A percentile compares a stretch with the other conserved stretches of the same genome.
phyloP scores from a whole-genome alignment of 2,329 filamentous ascomycete genomes.

The Aureobasidium sp. region DNA sequence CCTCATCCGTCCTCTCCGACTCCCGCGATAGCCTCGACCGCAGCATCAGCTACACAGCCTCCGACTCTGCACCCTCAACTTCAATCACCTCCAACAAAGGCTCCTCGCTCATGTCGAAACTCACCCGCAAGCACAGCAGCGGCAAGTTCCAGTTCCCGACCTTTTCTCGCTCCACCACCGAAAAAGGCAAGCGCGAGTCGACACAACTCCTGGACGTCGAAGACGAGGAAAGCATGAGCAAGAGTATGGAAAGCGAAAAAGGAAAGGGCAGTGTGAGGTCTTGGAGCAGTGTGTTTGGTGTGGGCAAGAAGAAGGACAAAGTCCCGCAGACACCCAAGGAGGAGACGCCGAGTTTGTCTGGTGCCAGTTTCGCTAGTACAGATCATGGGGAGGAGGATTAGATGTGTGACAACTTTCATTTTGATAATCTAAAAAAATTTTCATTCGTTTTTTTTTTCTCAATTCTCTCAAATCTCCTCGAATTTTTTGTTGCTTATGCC shows the following conservation, averaged over 20 bases:
- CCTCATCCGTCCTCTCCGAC: slow-evolving; percentile 25
- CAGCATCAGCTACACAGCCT: slow-evolving; percentile 30
- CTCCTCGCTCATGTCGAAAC: slow-evolving; percentile 42
- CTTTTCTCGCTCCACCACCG: slow-evolving; percentile 32
- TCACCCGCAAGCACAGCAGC: slow-evolving; percentile 41
- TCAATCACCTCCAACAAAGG: slow-evolving; percentile 24
- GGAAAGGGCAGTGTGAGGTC: slow-evolving; percentile 33
- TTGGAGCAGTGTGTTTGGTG: slow-evolving; percentile 40
- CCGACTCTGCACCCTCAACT: slow-evolving; percentile 21
- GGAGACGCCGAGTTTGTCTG: slow-evolving; percentile 41
- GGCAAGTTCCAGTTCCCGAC: slow-evolving; percentile 37
- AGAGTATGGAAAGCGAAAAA: slow-evolving; percentile 28
- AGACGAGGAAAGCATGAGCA: slow-evolving; percentile 29
- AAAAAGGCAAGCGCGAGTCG: slow-evolving; percentile 19
- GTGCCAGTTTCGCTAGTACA: slow-evolving; percentile 35
- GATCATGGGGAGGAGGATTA: slow-evolving; percentile 3
- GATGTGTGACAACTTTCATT: neutral
- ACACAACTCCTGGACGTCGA: slow-evolving; percentile 26
- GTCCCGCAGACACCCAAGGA: slow-evolving; percentile 39
- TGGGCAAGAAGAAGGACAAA: slow-evolving; percentile 25
- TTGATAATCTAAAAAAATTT: neutral
- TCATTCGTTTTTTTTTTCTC: neutral
- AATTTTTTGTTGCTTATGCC: neutral
- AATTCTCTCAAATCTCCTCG: neutral
- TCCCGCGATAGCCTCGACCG: slow-evolving; percentile 35